Percentiles rank a stretch among this genome's conserved stretches.
Conservation (phyloP, 768 basidiomycete genomes). For the Boletus bicolor region DNA sequence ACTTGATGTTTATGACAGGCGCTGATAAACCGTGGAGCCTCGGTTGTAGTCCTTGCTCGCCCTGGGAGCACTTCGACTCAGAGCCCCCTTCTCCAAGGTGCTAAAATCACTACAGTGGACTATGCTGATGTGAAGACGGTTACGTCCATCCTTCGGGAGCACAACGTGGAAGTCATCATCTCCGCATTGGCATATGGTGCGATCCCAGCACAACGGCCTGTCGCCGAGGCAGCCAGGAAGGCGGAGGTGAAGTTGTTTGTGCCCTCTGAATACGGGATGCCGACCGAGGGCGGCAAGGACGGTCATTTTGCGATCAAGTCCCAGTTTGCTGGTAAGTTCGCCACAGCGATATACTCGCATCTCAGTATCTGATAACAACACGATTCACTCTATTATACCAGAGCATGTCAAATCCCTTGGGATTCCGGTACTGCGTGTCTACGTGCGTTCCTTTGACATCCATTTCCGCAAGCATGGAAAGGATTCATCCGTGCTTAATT, state of each 20-base stretch:
- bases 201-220: conserved; percentile 21
- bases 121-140: conserved; percentile 26
- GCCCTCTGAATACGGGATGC: conserved; percentile 38
- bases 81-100: conserved; percentile 24
- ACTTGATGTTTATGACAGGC: conserved; percentile 17
- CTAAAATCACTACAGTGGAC: conserved; percentile 28
- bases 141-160: conserved; percentile 25
- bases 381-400: background rate
- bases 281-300: conserved; percentile 31
- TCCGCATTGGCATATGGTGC: conserved; percentile 33
- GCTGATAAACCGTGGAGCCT: conserved; percentile 17
- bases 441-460: conserved; percentile 20
- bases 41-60: conserved; percentile 26
- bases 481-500: background rate
- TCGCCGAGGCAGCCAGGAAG: conserved; percentile 36
- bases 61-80: conserved; percentile 20
- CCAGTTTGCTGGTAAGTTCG: conserved; percentile 26
- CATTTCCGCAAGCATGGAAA: background rate
- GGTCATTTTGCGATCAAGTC: conserved; percentile 27
- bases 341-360: background rate
- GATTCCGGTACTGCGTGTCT: conserved; percentile 31
- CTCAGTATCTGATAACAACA: background rate
- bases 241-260: conserved; percentile 39
- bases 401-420: conserved; percentile 30
- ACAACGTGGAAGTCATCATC: conserved; percentile 35